Evolutionary conservation across 164 flowering plant species (phyloP), one percentile per base, ranked within the genome.

Genomic region (Vitis riparia): DNA sequence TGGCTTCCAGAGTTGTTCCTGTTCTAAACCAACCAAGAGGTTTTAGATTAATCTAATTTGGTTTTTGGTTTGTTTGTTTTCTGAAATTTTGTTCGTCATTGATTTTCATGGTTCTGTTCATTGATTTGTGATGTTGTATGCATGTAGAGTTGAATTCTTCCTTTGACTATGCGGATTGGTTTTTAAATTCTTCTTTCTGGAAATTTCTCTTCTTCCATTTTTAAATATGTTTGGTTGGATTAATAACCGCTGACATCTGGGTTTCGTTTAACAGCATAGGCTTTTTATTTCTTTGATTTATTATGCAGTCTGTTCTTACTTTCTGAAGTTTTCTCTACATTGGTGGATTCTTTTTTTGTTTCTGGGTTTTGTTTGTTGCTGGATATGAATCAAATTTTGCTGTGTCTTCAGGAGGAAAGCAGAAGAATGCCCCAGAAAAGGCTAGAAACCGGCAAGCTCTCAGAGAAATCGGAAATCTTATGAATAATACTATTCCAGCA

Each of bases 391-490:
- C 23, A 11, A 14, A 48, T 57, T 52, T 58, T 27, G 16, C 9
- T 9, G 30, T 10, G 3, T 9, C 32, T 69, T 59, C 29, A 76
- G 76, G 52, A 8, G 79, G 23, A 10, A 79, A 77, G 68, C 83
- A 71, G 72, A 85, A 76, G 68, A 73, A 61, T 37, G 73, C 12
- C n/a, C 14, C 67, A 9, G 77, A 56, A 23, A 83, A 78, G 53
- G 81, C 67, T 66, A 72, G 85, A 60, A 76, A 62, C 11, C 74
- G 88, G 32, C 65, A 75, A 29, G 85, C 67, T 49, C 86, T 85
- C 14, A 69, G 74, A 69, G 88, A 85, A 11, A 85, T 85, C 15
- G 85, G 86, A 16, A 85, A 85, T 67, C 62, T 83, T 0, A 83
- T 74, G 13, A 3, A 37, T 37, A 0, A 37, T 6, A 59, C 65